Conservation (phyloP, 2,329 filamentous ascomycete species). For the Elsinoe ampelina region DNA sequence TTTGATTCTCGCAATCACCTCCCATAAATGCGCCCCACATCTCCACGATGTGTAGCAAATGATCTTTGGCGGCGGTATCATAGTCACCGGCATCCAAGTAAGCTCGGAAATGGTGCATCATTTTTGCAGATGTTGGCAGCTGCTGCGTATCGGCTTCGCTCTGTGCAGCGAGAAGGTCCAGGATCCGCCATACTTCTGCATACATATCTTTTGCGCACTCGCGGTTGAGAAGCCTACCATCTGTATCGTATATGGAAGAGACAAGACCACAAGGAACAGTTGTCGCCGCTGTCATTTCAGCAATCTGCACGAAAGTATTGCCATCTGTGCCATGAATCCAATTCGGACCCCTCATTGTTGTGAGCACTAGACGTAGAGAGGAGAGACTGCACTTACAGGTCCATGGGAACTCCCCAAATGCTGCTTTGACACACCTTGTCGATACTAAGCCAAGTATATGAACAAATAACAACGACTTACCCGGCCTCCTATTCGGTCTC, state of each 20-base stretch:
- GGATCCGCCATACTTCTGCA: neutral
- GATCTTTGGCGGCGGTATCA: conserved; percentile 44
- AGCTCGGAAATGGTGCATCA: neutral
- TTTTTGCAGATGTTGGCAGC: neutral
- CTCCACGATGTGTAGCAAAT: conserved; percentile 45
- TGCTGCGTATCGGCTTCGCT: neutral
- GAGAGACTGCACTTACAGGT: no score
- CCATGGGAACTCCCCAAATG: no score
- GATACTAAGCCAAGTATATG: no score
- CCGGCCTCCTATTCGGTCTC: neutral
- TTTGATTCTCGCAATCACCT: conserved; percentile 52
- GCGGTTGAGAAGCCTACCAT: neutral
- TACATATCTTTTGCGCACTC: neutral
- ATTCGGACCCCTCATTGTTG: neutral
- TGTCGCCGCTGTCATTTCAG: conserved; percentile 46
- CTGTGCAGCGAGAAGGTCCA: neutral
- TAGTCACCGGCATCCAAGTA: conserved; percentile 22
- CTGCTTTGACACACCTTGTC: no score
- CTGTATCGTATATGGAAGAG: neutral
- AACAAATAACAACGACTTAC: no score
- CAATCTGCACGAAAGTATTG: conserved; percentile 58
- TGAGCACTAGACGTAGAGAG: neutral
- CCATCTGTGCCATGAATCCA: conserved; percentile 64
- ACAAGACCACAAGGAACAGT: conserved; percentile 42
- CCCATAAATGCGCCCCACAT: conserved; percentile 62